Percentiles rank a stretch among this genome's conserved stretches.
Evolutionary conservation across 2,329 filamentous ascomycete genomes (phyloP).

Genomic region (Fusarium mundagurra): DNA sequence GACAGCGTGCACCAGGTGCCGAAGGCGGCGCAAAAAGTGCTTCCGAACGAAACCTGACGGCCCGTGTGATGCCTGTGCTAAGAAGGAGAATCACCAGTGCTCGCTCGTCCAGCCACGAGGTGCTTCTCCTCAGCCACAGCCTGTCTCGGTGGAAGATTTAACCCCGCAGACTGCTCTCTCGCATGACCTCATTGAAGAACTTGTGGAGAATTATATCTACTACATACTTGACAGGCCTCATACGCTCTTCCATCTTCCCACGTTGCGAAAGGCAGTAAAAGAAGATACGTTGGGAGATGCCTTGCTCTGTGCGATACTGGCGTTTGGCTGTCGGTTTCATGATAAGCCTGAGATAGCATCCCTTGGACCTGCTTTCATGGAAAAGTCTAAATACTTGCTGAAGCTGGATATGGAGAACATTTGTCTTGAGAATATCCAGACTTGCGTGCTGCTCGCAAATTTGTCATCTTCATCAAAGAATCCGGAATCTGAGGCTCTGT

Average conservation of each 20-base stretch:
- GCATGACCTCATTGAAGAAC: slow-evolving; percentile 7
- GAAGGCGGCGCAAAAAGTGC: slow-evolving; percentile 11
- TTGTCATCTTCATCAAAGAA: slow-evolving; percentile 4
- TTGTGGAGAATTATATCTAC: slow-evolving; percentile 12
- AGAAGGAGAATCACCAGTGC: background rate
- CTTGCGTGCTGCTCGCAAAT: slow-evolving; percentile 1
- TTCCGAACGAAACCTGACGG: background rate
- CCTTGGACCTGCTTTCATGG: background rate
- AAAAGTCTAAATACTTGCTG: background rate
- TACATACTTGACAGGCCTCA: slow-evolving; percentile 11
- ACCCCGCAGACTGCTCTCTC: background rate
- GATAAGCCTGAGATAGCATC: background rate
- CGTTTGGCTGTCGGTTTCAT: slow-evolving; percentile 8
- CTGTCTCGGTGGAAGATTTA: background rate
- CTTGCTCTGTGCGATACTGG: background rate
- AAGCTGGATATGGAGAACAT: slow-evolving; percentile 7
- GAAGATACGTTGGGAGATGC: background rate
- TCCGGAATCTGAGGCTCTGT: slow-evolving; percentile 7
- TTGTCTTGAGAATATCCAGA: slow-evolving; percentile 12
- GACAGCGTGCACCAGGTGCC: slow-evolving; percentile 1
- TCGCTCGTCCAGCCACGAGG: background rate
- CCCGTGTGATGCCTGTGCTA: slow-evolving; percentile 1
- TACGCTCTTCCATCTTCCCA: background rate
- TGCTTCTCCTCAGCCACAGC: background rate
- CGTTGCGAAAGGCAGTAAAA: background rate